phyloP scores from a whole-genome alignment of 371 early-diverging fungal species.

The Smittium mucronatum region DNA sequence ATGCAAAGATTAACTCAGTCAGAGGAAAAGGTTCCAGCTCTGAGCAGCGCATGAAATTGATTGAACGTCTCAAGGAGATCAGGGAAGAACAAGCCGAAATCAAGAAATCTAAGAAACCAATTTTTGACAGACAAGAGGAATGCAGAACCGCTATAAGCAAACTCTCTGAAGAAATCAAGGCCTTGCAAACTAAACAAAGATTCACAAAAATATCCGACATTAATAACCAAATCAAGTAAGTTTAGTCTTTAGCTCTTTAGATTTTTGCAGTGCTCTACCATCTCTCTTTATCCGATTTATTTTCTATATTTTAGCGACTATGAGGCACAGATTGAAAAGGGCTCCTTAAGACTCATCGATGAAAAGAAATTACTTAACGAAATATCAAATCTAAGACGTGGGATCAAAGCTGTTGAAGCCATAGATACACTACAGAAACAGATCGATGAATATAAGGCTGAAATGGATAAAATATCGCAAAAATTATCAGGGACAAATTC shows the following conservation, averaged over 20 bases:
- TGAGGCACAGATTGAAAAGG: conserved; percentile 64
- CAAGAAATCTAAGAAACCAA: conserved; percentile 46
- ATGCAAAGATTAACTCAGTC: conserved; percentile 27
- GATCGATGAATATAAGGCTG: conserved; percentile 57
- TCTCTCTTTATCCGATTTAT: conserved; percentile 1
- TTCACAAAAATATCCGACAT: conserved; percentile 67
- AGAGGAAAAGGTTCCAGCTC: conserved; percentile 21
- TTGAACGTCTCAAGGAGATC: conserved; percentile 46
- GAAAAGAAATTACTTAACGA: conserved; percentile 75
- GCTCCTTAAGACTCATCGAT: conserved; percentile 63
- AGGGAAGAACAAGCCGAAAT: conserved; percentile 56
- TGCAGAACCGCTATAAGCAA: conserved; percentile 57
- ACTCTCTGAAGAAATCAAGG: conserved; percentile 59
- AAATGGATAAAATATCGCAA: conserved; percentile 48
- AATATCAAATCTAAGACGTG: conserved; percentile 64
- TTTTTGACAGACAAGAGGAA: conserved; percentile 53
- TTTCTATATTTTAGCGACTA: conserved; percentile 30
- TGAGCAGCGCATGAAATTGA: conserved; percentile 44
- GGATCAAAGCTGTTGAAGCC: conserved; percentile 59
- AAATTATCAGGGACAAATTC: conserved; percentile 50
- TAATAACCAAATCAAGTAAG: conserved; percentile 45
- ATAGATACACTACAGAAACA: conserved; percentile 48
- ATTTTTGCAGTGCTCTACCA: background rate
- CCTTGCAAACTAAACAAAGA: conserved; percentile 58
- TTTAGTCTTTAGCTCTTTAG: background rate